Base-by-base conservation (phyloP, 1,139 yeast species). In the Fermentozyma sake region DNA sequence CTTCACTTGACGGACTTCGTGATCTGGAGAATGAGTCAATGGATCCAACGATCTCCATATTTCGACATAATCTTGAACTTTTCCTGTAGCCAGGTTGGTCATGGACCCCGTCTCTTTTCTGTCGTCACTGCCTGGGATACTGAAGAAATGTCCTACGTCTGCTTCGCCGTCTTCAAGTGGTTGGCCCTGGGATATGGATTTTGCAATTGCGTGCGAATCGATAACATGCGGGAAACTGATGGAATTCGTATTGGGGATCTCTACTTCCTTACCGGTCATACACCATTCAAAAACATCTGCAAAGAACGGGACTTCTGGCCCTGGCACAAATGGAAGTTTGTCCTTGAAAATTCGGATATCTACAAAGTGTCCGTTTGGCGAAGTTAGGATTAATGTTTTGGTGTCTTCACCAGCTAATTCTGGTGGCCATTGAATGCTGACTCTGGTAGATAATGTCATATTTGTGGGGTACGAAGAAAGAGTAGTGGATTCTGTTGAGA, bases 31-130 rank as follows among this genome's bases (percentile, higher is more conserved):
- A 11, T 58, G 50, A 6, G 39, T 36, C 3, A 38, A 27, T 1
- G 76, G 66, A 42, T 72, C 70, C 18, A 76, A 44, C 6, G 72
- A 61, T 39, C 77, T 50, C 84, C 84, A 77, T 13, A 72, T 57
- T 48, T 77, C 84, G 18, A 67, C 55, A 39, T 75, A 77, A 5
- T 57, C 57, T 32, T 67, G 68, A 5, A 49, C 41, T n/a, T 45
- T 39, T 0, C 72, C 71, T 0, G 76, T 61, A 3, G 38, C 64
- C 1, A 72, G 63, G 39, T 75, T 72, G 12, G 44, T 39, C 82
- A 77, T 75, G 3, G 40, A 37, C 0, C 84, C 84, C 0, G 65
- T 59, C 42, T 77, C 84, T 27, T 57, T 57, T 23, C 79, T 55
- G 32, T 63, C 69, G 10, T 62, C 60, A 7, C 69, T 64, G 14